Evolutionary conservation across 208 protist genomes (phyloP), one percentile per base, ranked within the genome.

Genomic region (Acanthamoeba triangularis): DNA sequence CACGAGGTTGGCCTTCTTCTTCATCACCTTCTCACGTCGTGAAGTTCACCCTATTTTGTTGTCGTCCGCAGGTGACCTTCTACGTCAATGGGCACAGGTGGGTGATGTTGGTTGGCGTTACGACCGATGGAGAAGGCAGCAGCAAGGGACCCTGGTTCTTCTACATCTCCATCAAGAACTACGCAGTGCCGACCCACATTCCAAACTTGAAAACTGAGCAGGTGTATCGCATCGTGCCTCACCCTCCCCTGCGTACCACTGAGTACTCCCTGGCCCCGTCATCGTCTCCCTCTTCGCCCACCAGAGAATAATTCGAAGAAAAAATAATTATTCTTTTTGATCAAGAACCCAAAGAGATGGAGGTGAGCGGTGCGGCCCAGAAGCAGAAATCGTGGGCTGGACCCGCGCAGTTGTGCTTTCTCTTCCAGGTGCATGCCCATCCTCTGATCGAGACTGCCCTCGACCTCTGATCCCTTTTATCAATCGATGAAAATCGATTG

Each of bases 121-220:
- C 18, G 18, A 85, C 59, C 44, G 44, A 56, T 14, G 35, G 30
- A 28, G 35, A 78, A 80, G 33, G 20, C 72, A 80, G 6, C 35
- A 18, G 37, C 72, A 44, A 37, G 20, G 69, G 14, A 0, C 69
- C 69, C 0, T 85, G 78, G 78, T 59, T 61, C 47, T 85, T 85
- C 47, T 85, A 61, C 47, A n/a, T 85, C 78, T 85, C 78, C 25
- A 41, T 85, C 18, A 85, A 85, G 47, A 59, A 59, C 37, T 85
- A 85, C 30, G 23, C 7, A 1, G 28, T 18, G 20, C 16, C 35
- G 74, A 5, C 41, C n/a, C 74, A 61, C 44, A 28, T 47, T 47
- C 44, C 44, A 11, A 47, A 47, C 44, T 47, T 8, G 23, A n/a
- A 85, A n/a, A 41, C 41, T 0, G 25, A 59, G 30, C 78, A 85